A percentile compares a stretch with the other conserved stretches of the same genome.
phyloP scores from a whole-genome alignment of 169 alveolate genomes.

The Plasmodium berghei region DNA sequence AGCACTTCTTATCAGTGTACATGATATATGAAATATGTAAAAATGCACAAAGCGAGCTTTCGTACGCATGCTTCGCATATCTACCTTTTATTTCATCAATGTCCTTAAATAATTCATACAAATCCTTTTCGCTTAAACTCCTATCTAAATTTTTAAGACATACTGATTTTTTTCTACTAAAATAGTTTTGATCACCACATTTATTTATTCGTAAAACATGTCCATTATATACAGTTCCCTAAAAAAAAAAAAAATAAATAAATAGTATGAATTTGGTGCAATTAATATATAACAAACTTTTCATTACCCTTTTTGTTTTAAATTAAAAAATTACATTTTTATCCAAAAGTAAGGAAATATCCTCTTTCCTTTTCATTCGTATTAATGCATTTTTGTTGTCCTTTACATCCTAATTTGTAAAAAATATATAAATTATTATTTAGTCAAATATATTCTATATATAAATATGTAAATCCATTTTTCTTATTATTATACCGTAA shows the following conservation, averaged over 20 bases:
- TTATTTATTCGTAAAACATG: conserved; percentile 38
- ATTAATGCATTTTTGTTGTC: conserved; percentile 45
- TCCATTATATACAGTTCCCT: conserved; percentile 58
- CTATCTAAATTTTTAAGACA: conserved; percentile 35
- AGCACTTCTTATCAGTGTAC: no score
- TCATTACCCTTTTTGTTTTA: no score
- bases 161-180: conserved; percentile 34
- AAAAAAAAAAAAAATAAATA: neutral
- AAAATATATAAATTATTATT: neutral
- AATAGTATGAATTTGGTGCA: neutral
- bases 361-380: conserved; percentile 30
- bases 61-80: no score
- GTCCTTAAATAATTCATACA: conserved; percentile 34
- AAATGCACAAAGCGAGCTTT: neutral
- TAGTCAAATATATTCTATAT: neutral
- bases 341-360: conserved; percentile 1
- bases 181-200: conserved; percentile 16
- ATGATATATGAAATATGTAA: no score
- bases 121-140: conserved; percentile 26
- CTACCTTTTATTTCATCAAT: conserved; percentile 51
- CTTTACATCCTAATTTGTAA: conserved; percentile 23
- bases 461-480: neutral
- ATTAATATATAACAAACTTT: neutral
- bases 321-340: conserved; percentile 30
- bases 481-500: conserved; percentile 18